Percentiles rank a stretch among this genome's conserved stretches.
These are phyloP conservation scores for Plectranthus barbatus DNA, from an alignment of 257 asterid genomes.

Conservation along the genomic window DNA sequence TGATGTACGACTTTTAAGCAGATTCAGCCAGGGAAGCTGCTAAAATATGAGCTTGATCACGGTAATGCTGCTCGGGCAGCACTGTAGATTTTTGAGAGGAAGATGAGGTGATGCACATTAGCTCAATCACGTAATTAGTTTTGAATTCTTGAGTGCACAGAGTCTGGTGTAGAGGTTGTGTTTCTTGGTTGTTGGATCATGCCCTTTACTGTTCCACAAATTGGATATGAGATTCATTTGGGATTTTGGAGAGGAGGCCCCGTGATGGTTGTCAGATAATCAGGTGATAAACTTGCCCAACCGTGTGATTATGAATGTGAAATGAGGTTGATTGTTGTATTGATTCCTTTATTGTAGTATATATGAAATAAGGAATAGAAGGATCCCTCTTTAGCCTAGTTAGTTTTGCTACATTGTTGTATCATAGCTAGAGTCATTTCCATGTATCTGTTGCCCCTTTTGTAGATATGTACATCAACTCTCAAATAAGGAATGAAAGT, in stretches of 20 bases:
- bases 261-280: conserved; percentile 18
- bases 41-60: conserved; percentile 20
- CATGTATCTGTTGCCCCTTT: conserved; percentile 13
- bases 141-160: conserved; percentile 32
- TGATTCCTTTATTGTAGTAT: too few species aligned
- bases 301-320: conserved; percentile 22
- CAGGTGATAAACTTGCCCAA: conserved; percentile 40
- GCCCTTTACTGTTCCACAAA: conserved; percentile 18
- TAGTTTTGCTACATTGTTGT: neutral
- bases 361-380: too few species aligned
- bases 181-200: conserved; percentile 30
- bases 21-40: conserved; percentile 28
- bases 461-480: conserved; percentile 9
- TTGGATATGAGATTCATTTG: neutral
- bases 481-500: conserved; percentile 24
- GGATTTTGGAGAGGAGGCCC: conserved; percentile 10
- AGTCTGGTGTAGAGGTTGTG: conserved; percentile 23
- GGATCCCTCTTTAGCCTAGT: neutral
- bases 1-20: conserved; percentile 16
- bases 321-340: too few species aligned
- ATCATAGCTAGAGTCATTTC: neutral
- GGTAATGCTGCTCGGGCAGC: conserved; percentile 21
- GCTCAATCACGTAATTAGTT: conserved; percentile 38
- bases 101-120: conserved; percentile 23
- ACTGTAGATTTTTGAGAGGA: conserved; percentile 30